Evolutionary conservation across 1,284 basidiomycete genomes (phyloP).

Genomic region (Leccinum pachyderme): DNA sequence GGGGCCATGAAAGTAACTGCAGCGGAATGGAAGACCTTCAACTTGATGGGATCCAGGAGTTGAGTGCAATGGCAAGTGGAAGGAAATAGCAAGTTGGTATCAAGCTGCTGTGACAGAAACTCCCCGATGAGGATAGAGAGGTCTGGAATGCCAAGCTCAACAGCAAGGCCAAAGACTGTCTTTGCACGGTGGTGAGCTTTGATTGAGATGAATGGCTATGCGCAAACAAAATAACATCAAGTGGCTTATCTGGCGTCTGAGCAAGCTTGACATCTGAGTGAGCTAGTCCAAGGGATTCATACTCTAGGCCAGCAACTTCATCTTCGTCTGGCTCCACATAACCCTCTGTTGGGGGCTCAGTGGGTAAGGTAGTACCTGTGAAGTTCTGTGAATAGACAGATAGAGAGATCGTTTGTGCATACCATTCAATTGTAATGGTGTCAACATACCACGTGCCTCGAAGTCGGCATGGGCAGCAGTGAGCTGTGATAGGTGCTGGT

Average conservation of each 20-base stretch:
- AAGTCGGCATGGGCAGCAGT: not conserved
- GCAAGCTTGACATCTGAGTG: too few relatives aligned
- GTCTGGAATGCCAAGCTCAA: too few relatives aligned
- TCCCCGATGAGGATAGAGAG: not conserved
- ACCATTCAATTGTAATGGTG: not conserved
- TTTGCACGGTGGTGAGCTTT: too few relatives aligned
- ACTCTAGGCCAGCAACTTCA: too few relatives aligned
- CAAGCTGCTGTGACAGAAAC: slow-evolving; percentile 1
- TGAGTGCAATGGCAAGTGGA: not conserved
- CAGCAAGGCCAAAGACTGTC: too few relatives aligned
- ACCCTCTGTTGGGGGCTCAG: too few relatives aligned
- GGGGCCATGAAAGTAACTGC: not conserved
- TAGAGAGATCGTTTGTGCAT: not conserved
- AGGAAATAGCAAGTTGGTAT: too few relatives aligned
- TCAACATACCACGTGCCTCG: not conserved
- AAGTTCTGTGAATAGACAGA: not conserved
- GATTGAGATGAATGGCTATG: too few relatives aligned
- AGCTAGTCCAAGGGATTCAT: too few relatives aligned
- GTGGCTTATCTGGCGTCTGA: too few relatives aligned
- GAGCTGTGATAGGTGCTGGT: not conserved
- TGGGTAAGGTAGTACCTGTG: not conserved
- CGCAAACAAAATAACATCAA: too few relatives aligned
- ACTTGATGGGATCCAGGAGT: not conserved
- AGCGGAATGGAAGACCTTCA: slow-evolving; percentile 10
- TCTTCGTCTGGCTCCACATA: too few relatives aligned